Evolutionary conservation across 2,329 filamentous ascomycete species (phyloP).

Genomic region (Fusarium sp.): DNA sequence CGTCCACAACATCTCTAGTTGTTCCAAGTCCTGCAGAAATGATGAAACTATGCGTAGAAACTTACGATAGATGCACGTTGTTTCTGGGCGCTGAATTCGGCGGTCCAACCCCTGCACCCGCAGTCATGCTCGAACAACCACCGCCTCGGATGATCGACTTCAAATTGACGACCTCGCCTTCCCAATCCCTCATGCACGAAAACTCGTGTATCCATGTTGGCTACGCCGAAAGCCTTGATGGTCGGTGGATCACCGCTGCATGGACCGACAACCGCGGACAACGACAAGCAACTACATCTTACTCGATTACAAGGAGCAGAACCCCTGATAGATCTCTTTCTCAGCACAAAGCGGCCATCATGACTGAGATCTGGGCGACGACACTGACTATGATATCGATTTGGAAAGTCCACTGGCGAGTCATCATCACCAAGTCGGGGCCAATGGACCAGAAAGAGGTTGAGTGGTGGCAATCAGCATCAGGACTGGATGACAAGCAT

Average conservation of each 20-base stretch:
- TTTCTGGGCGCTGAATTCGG: constrained; percentile 55
- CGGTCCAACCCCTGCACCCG: constrained; percentile 72
- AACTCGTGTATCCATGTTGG: constrained; percentile 85
- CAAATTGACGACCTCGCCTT: constrained; percentile 74
- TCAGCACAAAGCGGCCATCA: constrained; percentile 67
- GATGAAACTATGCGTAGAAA: constrained; percentile 74
- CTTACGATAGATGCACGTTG: constrained; percentile 79
- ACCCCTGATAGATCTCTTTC: constrained; percentile 60
- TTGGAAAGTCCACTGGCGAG: constrained; percentile 80
- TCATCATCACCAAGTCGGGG: constrained; percentile 79
- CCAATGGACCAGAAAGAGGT: constrained; percentile 75
- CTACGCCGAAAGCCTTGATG: constrained; percentile 80
- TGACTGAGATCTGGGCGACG: constrained; percentile 81
- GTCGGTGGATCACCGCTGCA: constrained; percentile 81
- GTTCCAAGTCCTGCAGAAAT: constrained; percentile 72
- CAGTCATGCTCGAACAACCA: constrained; percentile 77
- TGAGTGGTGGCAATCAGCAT: constrained; percentile 68
- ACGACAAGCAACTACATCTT: constrained; percentile 78
- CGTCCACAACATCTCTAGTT: constrained; percentile 71
- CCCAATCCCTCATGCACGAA: constrained; percentile 79
- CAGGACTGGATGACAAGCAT: constrained; percentile 64
- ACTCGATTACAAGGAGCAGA: constrained; percentile 73
- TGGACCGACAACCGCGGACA: constrained; percentile 85
- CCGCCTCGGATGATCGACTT: constrained; percentile 81
- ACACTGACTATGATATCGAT: constrained; percentile 78